Evolutionary conservation across 306 rosid species (phyloP).

Genomic region (Boehmeria nivea): DNA sequence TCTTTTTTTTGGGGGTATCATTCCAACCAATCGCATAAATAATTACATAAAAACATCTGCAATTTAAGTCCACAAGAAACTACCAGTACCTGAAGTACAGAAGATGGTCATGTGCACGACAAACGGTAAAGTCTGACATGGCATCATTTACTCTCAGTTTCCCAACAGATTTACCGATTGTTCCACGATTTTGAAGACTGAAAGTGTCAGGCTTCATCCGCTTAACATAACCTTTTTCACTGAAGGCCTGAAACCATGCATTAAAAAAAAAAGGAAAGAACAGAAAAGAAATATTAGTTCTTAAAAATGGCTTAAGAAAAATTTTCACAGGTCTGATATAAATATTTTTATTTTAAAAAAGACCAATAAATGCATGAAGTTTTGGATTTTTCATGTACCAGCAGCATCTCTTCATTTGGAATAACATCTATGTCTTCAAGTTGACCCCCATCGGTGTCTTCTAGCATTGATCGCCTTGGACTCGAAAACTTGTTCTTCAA

Average conservation of each 20-base stretch:
- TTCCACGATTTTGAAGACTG: slow-evolving; percentile 89
- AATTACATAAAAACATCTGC: not conserved
- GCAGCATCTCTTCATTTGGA: slow-evolving; percentile 90
- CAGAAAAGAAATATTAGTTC: not conserved
- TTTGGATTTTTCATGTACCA: slow-evolving; percentile 46
- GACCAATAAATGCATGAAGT: slow-evolving; percentile 3
- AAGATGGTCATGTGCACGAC: slow-evolving; percentile 89
- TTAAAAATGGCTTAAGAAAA: not conserved
- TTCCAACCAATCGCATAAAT: not conserved
- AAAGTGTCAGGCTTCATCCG: slow-evolving; percentile 91
- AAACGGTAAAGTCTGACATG: slow-evolving; percentile 92
- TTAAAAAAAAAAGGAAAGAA: no score
- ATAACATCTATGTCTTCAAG: slow-evolving; percentile 95
- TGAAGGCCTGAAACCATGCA: slow-evolving; percentile 75
- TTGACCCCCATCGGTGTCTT: slow-evolving; percentile 80
- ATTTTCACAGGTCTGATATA: not conserved
- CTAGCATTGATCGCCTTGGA: slow-evolving; percentile 79
- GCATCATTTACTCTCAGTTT: slow-evolving; percentile 89
- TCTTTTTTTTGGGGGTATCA: no score
- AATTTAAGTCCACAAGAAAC: slow-evolving; percentile 1
- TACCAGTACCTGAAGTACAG: slow-evolving; percentile 76
- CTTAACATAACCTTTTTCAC: slow-evolving; percentile 95
- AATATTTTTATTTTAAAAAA: not conserved
- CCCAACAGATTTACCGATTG: slow-evolving; percentile 98
- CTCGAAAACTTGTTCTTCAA: slow-evolving; percentile 70